Evolutionary conservation across 805 yeast species (phyloP).

Genomic region (Saturnispora sekii): DNA sequence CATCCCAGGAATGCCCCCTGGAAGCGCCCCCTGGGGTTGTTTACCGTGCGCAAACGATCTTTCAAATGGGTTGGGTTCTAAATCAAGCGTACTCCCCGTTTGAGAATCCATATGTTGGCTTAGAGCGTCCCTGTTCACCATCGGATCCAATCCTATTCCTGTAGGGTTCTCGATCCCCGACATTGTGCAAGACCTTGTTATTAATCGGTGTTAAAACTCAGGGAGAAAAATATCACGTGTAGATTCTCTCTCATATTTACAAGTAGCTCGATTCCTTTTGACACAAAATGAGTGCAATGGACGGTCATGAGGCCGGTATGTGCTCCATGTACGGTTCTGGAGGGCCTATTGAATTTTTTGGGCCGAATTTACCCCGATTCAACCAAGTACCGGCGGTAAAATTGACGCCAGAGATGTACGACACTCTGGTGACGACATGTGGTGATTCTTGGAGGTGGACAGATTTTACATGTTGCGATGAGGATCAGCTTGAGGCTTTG

Average conservation of each 20-base stretch:
- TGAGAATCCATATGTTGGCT: too few relatives aligned
- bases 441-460: slow-evolving; percentile 54
- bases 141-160: too few relatives aligned
- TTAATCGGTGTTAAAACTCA: too few relatives aligned
- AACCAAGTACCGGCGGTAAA: slow-evolving; percentile 38
- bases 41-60: slow-evolving; percentile 57
- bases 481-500: slow-evolving; percentile 48
- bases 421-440: slow-evolving; percentile 49
- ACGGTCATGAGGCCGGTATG: slow-evolving; percentile 31
- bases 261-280: neutral
- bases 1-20: neutral
- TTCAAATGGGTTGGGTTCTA: slow-evolving; percentile 94
- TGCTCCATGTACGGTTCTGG: slow-evolving; percentile 54
- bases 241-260: too few relatives aligned
- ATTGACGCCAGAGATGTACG: slow-evolving; percentile 37
- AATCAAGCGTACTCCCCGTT: slow-evolving; percentile 19
- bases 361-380: slow-evolving; percentile 73
- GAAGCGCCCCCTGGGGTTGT: neutral
- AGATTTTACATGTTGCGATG: slow-evolving; percentile 58
- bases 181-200: too few relatives aligned
- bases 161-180: too few relatives aligned
- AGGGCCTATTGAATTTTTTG: slow-evolving; percentile 75
- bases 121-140: too few relatives aligned
- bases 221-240: too few relatives aligned
- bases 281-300: neutral